Evolutionary conservation across 257 asterid species (phyloP).

Genomic region (Fraxinus cuspidata): DNA sequence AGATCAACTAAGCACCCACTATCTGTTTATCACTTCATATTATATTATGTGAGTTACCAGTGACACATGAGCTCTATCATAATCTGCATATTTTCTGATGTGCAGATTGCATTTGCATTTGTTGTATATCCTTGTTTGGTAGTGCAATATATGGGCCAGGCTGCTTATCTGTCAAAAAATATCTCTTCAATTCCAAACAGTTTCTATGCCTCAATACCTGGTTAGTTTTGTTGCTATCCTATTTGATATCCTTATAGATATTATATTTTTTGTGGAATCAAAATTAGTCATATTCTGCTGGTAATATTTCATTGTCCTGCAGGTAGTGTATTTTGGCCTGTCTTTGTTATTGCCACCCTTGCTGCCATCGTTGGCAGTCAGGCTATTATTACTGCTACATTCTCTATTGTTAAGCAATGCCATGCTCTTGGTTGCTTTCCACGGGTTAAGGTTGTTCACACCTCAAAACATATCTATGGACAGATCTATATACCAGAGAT

Average conservation of each 20-base stretch:
- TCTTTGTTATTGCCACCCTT: conserved; percentile 63
- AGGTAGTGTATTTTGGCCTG: conserved; percentile 70
- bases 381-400: conserved; percentile 72
- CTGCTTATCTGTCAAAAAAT: conserved; percentile 85
- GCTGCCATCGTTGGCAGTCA: conserved; percentile 77
- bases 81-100: conserved; percentile 1
- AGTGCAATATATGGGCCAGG: conserved; percentile 95
- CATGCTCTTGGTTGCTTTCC: conserved; percentile 77
- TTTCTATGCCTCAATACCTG: conserved; percentile 83
- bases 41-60: neutral
- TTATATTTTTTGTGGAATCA: neutral
- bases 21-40: neutral
- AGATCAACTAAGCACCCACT: neutral
- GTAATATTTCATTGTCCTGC: conserved; percentile 34
- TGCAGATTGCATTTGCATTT: conserved; percentile 75
- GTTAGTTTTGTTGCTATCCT: conserved; percentile 45
- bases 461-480: conserved; percentile 66
- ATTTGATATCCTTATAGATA: neutral
- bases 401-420: conserved; percentile 77
- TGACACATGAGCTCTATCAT: neutral
- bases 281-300: conserved; percentile 11
- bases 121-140: conserved; percentile 87
- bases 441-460: conserved; percentile 74
- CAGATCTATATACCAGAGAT: conserved; percentile 79
- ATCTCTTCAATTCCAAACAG: conserved; percentile 52